Evolutionary conservation across 768 basidiomycete species (phyloP), one percentile per base, ranked within the genome.

Genomic region (Auricularia heimuer): DNA sequence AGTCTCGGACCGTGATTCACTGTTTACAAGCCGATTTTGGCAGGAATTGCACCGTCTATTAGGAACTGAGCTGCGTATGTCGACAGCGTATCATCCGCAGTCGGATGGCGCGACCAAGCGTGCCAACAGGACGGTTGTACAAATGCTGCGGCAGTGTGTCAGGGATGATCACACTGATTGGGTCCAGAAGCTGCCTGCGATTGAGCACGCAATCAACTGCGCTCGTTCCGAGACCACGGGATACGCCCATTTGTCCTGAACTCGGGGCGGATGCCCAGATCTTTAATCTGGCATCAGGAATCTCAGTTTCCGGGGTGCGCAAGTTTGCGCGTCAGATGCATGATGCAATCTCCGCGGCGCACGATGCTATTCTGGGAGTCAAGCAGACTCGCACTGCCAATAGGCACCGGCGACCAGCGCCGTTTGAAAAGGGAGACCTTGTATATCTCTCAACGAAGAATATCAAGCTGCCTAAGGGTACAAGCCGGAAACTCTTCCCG

Each of bases 21-120:
- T 77, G 3, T 82, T 82, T 67, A 81, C 78, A 0, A 77, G 77
- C 24, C 62, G 58, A 0, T 81, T 81, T 65, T 82, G 80, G 81
- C 56, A 63, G 10, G 69, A 72, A 6, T 67, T 81, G 0, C 69
- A 78, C 64, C 54, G 66, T 51, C 68, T 70, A 3, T 63, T 77
- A 0, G 74, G 75, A 0, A 69, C 70, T 0, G 70, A 75, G 16
- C 69, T 78, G 0, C 60, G 69, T 0, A 74, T 82, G 74, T 79
- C 77, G 0, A 77, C 75, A 0, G 68, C 77, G 0, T 81, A 74
- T 64, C 80, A 82, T 65, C 80, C 80, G 0, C 70, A 82, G 64
- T 77, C 78, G 0, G 78, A 81, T 66, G 77, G 79, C 0, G 65
- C 74, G 0, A 79, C 76, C 0, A 78, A 81, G 64, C 68, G 62